Base-by-base conservation (phyloP, 495 filamentous ascomycete genomes). In the Talaromyces thailandensis region DNA sequence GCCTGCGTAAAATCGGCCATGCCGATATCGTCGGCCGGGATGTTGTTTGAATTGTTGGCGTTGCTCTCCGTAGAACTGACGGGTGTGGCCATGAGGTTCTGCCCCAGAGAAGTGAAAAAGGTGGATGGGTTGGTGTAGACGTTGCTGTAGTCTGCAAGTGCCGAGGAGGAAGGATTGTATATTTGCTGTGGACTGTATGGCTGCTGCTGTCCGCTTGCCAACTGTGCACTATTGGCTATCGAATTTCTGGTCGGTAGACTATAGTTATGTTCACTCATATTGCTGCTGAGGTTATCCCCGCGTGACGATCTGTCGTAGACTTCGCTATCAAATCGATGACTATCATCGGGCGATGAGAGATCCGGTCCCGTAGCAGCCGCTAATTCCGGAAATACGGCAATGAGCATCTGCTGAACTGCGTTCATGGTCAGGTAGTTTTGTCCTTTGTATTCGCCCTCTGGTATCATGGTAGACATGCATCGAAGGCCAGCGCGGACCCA, bases 1-100 rank as follows among this genome's bases (percentile, higher is more conserved):
- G 73, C 71, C 61, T 75, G 71, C 3, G 75, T 77, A 26, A 79
- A 71, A 60, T 79, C 76, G 2, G 73, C 69, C 1, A 77, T 57
- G 55, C n/a, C 55, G 26, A 21, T 31, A 21, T 57, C 28, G 64
- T 29, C 40, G 0, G 40, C 40, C 18, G 29, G 18, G 8, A 21
- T 59, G 25, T 32, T 51, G 16, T 61, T 48, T 16, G 59, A 8
- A 28, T 32, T 61, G 59, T 14, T 23, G 24, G 26, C 23, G 23
- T 18, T 45, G 57, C 32, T 45, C 1, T 26, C 35, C 9, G 40
- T 18, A 12, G 24, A 28, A 6, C 37, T 29, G 37, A 29, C 43
- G 16, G 59, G 28, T 4, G 40, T 52, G 11, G 59, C 26, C 40
- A 51, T 50, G 23, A 61, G 59, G 28, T 61, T 61, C 12, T 61